Evolutionary conservation across 23 red algal genomes (phyloP), one percentile per base, ranked within the genome.

Genomic region (Gracilaria caudata): DNA sequence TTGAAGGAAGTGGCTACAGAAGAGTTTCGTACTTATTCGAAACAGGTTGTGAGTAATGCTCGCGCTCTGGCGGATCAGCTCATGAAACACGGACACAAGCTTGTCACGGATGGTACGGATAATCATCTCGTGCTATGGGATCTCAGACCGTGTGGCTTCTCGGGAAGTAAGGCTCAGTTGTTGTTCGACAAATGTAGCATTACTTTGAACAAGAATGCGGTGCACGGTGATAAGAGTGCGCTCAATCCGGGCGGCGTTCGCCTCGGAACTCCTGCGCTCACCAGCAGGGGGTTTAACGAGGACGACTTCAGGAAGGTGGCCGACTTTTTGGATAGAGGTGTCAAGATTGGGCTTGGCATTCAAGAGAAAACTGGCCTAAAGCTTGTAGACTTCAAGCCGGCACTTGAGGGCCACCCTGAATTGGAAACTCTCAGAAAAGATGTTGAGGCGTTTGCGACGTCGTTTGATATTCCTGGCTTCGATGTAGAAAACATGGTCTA

Each of bases 91-190:
- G 97, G 93, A 17, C 94, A 89, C 82, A 99, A 94, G 80, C 86
- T 99, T 23, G 97, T 92, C 28, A 99, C 97, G 1, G 93, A 88
- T 44, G 97, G 97, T 12, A 95, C 97, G 10, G 97, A 99, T 77
- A 99, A 95, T 29, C 97, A 99, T 63, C 70, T 99, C 29, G 97
- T 99, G 37, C 60, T 99, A 23, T 95, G 93, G 93, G 97, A 99
- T 68, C 53, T 99, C 68, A 77, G 97, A 20, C 93, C 97, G 51
- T 37, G 60, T 19, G 84, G 85, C 37, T 84, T 99, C 44, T 73
- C 93, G 0, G 97, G 97, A 19, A 63, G 73, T 64, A 99, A 99
- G 74, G 87, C 90, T 37, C 90, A 99, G 83, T 79, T 86, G 16
- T 65, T 99, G 65, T 99, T 92, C 78, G 97, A 99, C 90, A 83